Evolutionary conservation across 257 asterid species (phyloP).

Genomic region (Jacaranda mimosifolia): DNA sequence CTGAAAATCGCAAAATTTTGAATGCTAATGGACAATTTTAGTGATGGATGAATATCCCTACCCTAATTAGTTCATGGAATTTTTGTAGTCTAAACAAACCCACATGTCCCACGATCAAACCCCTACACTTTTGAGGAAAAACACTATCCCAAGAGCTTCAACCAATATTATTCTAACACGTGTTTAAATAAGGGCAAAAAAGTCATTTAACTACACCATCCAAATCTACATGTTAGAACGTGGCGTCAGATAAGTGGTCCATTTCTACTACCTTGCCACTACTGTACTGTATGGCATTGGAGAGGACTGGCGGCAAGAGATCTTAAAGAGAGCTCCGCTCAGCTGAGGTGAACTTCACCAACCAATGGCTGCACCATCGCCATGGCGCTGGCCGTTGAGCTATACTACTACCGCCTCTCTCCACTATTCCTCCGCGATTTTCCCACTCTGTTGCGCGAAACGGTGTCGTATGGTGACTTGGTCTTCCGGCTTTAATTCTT

Average conservation of each 20-base stretch:
- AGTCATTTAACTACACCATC: neutral
- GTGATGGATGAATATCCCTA: neutral
- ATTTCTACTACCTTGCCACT: neutral
- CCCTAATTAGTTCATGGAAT: neutral
- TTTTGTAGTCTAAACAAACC: neutral
- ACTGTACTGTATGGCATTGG: neutral
- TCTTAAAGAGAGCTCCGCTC: slow-evolving; percentile 33
- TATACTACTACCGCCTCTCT: slow-evolving; percentile 36
- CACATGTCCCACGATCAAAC: slow-evolving; percentile 1
- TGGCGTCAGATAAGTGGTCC: neutral
- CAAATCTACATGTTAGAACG: neutral
- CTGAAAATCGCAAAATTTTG: neutral
- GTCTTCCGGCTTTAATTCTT: slow-evolving; percentile 33
- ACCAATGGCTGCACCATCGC: slow-evolving; percentile 63
- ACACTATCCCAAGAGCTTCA: neutral
- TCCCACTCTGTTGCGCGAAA: slow-evolving; percentile 35
- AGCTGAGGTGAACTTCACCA: slow-evolving; percentile 41
- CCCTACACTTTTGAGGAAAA: neutral
- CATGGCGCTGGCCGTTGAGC: slow-evolving; percentile 46
- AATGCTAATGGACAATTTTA: neutral
- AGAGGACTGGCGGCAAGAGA: neutral
- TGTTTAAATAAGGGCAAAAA: neutral
- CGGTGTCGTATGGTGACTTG: slow-evolving; percentile 36
- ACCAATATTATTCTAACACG: neutral
- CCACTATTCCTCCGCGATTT: slow-evolving; percentile 34